These are phyloP conservation scores for Colletotrichum graminicola DNA, from an alignment of 2,329 filamentous ascomycete species.

Conservation along the genomic window DNA sequence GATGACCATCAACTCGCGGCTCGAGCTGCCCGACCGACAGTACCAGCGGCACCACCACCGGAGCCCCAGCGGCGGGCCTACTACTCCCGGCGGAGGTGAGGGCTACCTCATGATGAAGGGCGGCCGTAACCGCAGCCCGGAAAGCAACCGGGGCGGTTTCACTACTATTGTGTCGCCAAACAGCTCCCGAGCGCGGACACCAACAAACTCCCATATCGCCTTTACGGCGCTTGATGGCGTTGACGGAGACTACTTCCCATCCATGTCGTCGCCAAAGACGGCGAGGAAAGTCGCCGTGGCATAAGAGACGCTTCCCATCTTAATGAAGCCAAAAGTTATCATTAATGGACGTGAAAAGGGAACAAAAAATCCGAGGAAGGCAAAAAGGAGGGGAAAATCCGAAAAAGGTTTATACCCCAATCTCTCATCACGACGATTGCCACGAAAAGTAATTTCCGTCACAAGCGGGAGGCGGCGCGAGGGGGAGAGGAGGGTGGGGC, in stretches of 20 bases:
- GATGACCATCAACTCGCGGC: slow-evolving; percentile 65
- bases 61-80: slow-evolving; percentile 55
- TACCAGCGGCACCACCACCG: slow-evolving; percentile 58
- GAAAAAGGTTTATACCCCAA: background rate
- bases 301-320: background rate
- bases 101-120: slow-evolving; percentile 60
- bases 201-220: slow-evolving; percentile 51
- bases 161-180: slow-evolving; percentile 55
- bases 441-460: slow-evolving; percentile 14
- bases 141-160: slow-evolving; percentile 45
- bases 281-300: slow-evolving; percentile 47
- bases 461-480: background rate
- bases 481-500: slow-evolving; percentile 15
- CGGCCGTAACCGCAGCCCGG: slow-evolving; percentile 53
- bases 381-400: slow-evolving; percentile 4
- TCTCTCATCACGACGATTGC: slow-evolving; percentile 1
- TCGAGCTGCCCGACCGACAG: slow-evolving; percentile 62
- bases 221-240: slow-evolving; percentile 48
- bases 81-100: slow-evolving; percentile 55
- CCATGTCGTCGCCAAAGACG: slow-evolving; percentile 49
- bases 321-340: background rate
- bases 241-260: slow-evolving; percentile 59
- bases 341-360: slow-evolving; percentile 4
- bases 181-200: slow-evolving; percentile 62
- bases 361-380: background rate